Conservation (phyloP, 495 filamentous ascomycete genomes). For the Jackrogersella minutella region DNA sequence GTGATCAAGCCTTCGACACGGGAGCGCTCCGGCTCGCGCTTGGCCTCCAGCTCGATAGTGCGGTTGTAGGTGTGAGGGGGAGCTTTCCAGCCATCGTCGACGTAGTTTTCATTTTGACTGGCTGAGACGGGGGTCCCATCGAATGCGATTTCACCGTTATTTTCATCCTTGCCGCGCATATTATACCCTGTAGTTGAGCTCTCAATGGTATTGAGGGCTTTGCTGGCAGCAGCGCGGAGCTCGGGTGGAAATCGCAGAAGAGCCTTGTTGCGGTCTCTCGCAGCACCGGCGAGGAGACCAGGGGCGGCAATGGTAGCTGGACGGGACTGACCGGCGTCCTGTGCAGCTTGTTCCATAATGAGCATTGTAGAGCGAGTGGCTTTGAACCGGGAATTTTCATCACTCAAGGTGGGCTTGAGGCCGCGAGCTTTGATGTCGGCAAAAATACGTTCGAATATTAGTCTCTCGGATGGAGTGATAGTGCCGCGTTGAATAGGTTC, state of each 20-base stretch:
- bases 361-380: constrained; percentile 36
- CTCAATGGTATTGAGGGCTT: constrained; percentile 46
- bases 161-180: too few relatives aligned
- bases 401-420: constrained; percentile 25
- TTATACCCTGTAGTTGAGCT: not conserved
- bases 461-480: constrained; percentile 64
- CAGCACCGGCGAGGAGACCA: constrained; percentile 5
- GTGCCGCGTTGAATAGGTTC: constrained; percentile 49
- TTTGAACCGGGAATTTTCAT: not conserved
- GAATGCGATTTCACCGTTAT: constrained; percentile 15
- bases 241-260: constrained; percentile 52
- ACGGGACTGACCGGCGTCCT: constrained; percentile 26
- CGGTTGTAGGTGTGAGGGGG: constrained; percentile 37
- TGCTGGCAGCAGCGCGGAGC: constrained; percentile 50
- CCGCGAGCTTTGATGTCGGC: constrained; percentile 56
- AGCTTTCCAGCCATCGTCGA: constrained; percentile 41
- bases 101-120: constrained; percentile 38
- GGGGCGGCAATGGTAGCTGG: constrained; percentile 22
- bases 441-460: constrained; percentile 67
- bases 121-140: constrained; percentile 6
- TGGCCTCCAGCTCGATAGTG: constrained; percentile 44
- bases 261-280: constrained; percentile 45
- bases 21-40: constrained; percentile 49
- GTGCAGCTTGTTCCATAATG: constrained; percentile 48
- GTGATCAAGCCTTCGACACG: constrained; percentile 60